phyloP scores from a whole-genome alignment of 169 alveolate species.

The Theileria luwenshuni region DNA sequence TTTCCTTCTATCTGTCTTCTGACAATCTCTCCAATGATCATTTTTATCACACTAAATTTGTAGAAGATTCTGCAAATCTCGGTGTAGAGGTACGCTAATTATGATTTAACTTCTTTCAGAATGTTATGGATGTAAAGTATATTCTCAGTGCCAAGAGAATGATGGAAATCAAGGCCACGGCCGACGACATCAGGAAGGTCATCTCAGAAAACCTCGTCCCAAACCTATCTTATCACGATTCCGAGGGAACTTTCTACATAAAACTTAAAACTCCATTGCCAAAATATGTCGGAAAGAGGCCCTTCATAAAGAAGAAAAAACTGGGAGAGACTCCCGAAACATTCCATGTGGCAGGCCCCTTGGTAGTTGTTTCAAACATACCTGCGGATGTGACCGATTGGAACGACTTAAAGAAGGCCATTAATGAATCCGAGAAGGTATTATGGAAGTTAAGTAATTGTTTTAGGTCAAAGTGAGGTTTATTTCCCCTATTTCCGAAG shows the following conservation, averaged over 20 bases:
- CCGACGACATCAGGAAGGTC: slow-evolving; percentile 50
- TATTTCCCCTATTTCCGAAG: slow-evolving; percentile 59
- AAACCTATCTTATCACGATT: slow-evolving; percentile 30
- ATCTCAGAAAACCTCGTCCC: slow-evolving; percentile 17
- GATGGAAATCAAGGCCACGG: slow-evolving; percentile 55
- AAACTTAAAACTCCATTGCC: slow-evolving; percentile 42
- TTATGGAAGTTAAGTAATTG: neutral
- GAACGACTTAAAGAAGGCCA: slow-evolving; percentile 51
- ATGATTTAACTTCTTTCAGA: slow-evolving; percentile 5
- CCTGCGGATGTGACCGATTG: slow-evolving; percentile 48
- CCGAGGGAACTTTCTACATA: slow-evolving; percentile 40
- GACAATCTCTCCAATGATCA: slow-evolving; percentile 59
- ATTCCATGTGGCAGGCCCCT: slow-evolving; percentile 60
- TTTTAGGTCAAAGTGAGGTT: slow-evolving; percentile 48
- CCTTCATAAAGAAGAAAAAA: slow-evolving; percentile 56
- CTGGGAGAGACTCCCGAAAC: slow-evolving; percentile 68
- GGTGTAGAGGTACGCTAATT: slow-evolving; percentile 46
- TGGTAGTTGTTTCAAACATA: slow-evolving; percentile 40
- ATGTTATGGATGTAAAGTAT: slow-evolving; percentile 61
- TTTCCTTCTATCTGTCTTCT: slow-evolving; percentile 47
- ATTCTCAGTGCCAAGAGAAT: slow-evolving; percentile 64
- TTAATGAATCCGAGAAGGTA: slow-evolving; percentile 41
- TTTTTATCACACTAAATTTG: slow-evolving; percentile 52
- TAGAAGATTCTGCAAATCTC: slow-evolving; percentile 44
- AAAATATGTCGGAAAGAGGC: slow-evolving; percentile 49